These are phyloP conservation scores for Borovskyia barvae DNA, from an alignment of 208 protist species.

Conservation along the genomic window DNA sequence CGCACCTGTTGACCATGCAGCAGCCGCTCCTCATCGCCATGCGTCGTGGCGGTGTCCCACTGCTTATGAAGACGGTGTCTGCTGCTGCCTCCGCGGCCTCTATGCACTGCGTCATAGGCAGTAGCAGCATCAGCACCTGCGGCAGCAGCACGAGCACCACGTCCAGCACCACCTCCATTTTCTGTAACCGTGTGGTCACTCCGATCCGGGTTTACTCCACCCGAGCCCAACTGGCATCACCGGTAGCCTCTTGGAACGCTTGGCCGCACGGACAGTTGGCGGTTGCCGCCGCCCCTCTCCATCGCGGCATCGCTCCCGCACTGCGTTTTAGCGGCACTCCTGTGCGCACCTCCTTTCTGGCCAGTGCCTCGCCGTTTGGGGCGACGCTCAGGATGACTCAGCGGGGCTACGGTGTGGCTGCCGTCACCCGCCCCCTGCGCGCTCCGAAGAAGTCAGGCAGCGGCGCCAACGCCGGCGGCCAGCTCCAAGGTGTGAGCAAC, in stretches of 20 bases:
- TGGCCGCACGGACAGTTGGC: too few species aligned
- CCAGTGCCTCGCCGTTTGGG: neutral
- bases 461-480: slow-evolving; percentile 11
- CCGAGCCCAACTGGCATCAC: too few species aligned
- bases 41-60: neutral
- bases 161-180: too few species aligned
- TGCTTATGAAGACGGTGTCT: too few species aligned
- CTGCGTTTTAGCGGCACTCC: neutral
- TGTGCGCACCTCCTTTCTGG: slow-evolving; percentile 9
- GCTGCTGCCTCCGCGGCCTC: too few species aligned
- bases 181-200: too few species aligned
- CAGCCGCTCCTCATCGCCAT: neutral
- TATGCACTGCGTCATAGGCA: too few species aligned
- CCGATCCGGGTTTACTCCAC: too few species aligned
- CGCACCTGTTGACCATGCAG: slow-evolving; percentile 2
- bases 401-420: slow-evolving; percentile 9
- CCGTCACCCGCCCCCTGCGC: neutral
- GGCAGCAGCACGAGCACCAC: too few species aligned
- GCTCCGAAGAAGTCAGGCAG: slow-evolving; percentile 5
- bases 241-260: too few species aligned
- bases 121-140: too few species aligned
- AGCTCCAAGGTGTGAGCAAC: slow-evolving; percentile 54
- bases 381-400: slow-evolving; percentile 1
- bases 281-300: neutral
- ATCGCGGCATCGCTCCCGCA: neutral